Base-by-base conservation (phyloP, 1,284 basidiomycete species). In the Sanguinoderma infundibulare region DNA sequence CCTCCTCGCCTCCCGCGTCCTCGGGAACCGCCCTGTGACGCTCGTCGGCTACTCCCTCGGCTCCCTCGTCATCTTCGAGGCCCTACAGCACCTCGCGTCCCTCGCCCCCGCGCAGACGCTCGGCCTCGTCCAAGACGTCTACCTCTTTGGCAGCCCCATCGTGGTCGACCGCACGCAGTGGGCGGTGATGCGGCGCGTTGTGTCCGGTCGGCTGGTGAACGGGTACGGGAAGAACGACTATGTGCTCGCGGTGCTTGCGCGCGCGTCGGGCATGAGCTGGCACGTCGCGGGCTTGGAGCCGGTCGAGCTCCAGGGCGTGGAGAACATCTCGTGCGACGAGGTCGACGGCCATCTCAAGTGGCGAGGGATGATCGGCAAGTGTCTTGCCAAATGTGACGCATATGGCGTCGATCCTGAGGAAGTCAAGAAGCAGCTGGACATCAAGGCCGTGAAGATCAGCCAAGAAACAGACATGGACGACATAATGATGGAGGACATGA, bases 141-240 rank as follows among this genome's bases (percentile, higher is more conserved):
- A 83, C 72, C 78, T 93, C 10, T 89, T 92, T 68, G 91, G 91
- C 12, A 83, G 87, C 2, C 91, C 91, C 0, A 80, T 86, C 1
- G 79, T 87, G 2, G 81, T 83, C 1, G 84, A 88, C 53, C 72
- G 75, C 36, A 72, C 74, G 30, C 75, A 80, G 9, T 94, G 91
- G 91, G 72, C 86, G 2, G 81, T 85, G 38, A 83, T 86, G 2
- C 81, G 90, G 5, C 81, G 88, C 7, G 81, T 90, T 51, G 88
- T 89, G 12, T 78, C 84, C 0, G 91, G 91, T 7, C 77, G 89
- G 32, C 78, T 93, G 46, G 87, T 92, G 39, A 94, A 94, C 70
- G 88, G 84, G 2, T 92, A 87, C 71, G 84, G 87, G 14, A 80
- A 77, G 61, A 81, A 87, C 63, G 91, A 93, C 70, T 93, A 91